Evolutionary conservation across 2,329 filamentous ascomycete species (phyloP), one percentile per base, ranked within the genome.

Genomic region (Aspergillaceae sp.): DNA sequence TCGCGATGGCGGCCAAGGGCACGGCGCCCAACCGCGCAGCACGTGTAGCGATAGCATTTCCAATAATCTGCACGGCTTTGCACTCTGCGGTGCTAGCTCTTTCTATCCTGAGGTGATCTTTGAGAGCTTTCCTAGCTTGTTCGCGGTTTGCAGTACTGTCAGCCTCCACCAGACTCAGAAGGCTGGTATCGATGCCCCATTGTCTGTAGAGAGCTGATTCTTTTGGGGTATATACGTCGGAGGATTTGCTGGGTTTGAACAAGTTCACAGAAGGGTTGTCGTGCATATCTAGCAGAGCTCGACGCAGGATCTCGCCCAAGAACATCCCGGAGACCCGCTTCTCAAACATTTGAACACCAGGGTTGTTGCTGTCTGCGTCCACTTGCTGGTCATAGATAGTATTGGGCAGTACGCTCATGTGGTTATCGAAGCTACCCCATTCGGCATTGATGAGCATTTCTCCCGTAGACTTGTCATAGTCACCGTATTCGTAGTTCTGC

Each of bases 321-420:
- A 97, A 98, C 91, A 98, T 97, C 65, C 92, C 92, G 0, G 89
- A 95, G 10, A 98, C 85, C 41, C 91, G 86, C 77, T 98, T 98
- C 74, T 98, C 92, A 62, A 97, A 98, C 87, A 97, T 95, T 64
- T 98, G 92, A 51, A 94, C 82, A 28, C 92, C 92, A 0, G 90
- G 91, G 68, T 98, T 97, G 57, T 87, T 82, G 54, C 84, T 92
- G 49, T 84, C 80, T 47, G 74, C 72, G 67, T 98, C 91, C 27
- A 98, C 76, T 47, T 81, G 77, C 42, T 75, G 71, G 63, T 98
- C 92, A 71, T 88, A 97, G 0, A 80, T 73, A 0, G 91, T 97
- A 58, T 82, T 84, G 40, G 91, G 92, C 36, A 98, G 76, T 19
- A 94, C 86, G 56, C 84, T 87, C 54, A 97, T 80, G 57, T 86